Evolutionary conservation across 2,329 filamentous ascomycete species (phyloP).

Genomic region (Juglanconis sp.): DNA sequence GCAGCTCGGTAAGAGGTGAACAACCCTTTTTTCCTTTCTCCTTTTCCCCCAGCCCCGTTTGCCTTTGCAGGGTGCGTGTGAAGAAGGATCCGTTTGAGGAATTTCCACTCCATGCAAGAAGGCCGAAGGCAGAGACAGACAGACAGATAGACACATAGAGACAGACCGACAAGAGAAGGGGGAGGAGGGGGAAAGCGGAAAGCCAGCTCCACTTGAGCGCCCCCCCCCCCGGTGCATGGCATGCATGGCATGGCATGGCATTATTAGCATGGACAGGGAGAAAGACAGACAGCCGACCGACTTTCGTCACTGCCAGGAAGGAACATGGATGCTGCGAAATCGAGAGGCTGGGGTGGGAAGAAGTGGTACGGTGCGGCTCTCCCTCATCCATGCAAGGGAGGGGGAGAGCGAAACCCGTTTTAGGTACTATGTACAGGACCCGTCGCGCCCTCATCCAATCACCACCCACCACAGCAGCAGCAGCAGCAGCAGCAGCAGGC

Average conservation of each 20-base stretch:
- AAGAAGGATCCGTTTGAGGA: too few species aligned
- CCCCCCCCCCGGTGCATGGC: too few species aligned
- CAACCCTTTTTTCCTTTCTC: background rate
- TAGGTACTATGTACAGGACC: background rate
- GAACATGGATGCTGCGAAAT: conserved; percentile 1
- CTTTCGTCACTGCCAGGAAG: too few species aligned
- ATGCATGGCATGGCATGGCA: too few species aligned
- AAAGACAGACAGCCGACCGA: too few species aligned
- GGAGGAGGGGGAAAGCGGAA: too few species aligned
- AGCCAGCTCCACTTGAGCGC: too few species aligned
- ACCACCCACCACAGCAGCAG: background rate
- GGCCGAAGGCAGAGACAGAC: background rate
- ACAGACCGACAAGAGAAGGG: too few species aligned
- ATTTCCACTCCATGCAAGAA: background rate
- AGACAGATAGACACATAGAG: background rate
- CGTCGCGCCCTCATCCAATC: background rate
- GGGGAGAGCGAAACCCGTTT: background rate
- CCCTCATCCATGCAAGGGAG: conserved; percentile 7
- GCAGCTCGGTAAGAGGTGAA: background rate
- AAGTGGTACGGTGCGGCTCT: background rate
- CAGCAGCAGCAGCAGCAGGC: too few species aligned
- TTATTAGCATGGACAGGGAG: too few species aligned
- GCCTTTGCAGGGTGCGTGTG: too few species aligned
- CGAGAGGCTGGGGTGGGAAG: conserved; percentile 6
- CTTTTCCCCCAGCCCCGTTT: too few species aligned